Percentiles rank a stretch among this genome's conserved stretches.
Conservation (phyloP, 768 basidiomycete species). For the Calocera cornea region DNA sequence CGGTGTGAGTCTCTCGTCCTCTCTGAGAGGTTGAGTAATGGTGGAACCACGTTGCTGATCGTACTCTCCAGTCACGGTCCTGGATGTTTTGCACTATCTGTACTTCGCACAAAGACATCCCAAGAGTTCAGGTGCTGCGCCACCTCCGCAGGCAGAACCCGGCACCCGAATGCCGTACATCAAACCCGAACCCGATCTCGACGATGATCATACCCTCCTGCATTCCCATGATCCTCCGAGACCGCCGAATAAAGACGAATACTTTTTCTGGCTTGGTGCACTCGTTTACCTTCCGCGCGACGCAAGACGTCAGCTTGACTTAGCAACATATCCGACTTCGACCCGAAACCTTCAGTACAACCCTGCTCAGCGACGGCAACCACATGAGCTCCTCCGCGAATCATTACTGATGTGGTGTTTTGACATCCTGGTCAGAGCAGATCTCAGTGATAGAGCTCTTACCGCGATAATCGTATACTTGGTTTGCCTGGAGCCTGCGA, state of each 20-base stretch:
- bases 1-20: background rate
- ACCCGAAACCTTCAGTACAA: background rate
- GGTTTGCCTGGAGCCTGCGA: background rate
- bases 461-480: background rate
- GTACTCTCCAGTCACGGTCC: background rate
- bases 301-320: background rate
- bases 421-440: background rate
- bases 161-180: background rate
- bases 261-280: background rate
- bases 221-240: background rate
- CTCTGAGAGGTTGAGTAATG: background rate
- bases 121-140: background rate
- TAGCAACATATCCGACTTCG: too few relatives aligned
- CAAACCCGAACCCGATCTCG: background rate
- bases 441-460: background rate
- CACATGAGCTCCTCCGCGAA: background rate
- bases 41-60: background rate
- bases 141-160: background rate
- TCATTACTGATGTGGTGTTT: background rate
- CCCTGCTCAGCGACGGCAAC: background rate
- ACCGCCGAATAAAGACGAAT: background rate
- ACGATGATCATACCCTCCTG: background rate
- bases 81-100: background rate
- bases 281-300: background rate
- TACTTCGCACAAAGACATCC: background rate